Conservation (phyloP, 768 basidiomycete genomes). For the Hortiboletus flavorubellus region DNA sequence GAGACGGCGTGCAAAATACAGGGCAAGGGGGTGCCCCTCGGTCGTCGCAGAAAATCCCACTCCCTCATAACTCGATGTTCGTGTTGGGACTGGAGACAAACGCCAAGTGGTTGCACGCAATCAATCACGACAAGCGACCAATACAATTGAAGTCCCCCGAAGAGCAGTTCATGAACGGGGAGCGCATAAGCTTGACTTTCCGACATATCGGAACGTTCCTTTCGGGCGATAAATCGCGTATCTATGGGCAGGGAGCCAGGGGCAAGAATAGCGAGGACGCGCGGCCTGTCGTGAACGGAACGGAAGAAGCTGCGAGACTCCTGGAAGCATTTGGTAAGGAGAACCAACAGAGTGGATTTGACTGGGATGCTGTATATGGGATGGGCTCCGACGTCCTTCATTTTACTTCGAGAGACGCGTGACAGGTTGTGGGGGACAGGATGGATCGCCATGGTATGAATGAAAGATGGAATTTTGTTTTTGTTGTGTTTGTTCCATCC, state of each 20-base stretch:
- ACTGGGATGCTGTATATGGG: constrained; percentile 68
- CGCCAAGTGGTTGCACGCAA: constrained; percentile 69
- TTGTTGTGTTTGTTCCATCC: constrained; percentile 16
- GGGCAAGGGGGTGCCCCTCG: constrained; percentile 31
- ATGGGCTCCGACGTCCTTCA: constrained; percentile 69
- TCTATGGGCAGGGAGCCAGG: constrained; percentile 73
- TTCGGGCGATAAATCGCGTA: constrained; percentile 44
- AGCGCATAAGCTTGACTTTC: constrained; percentile 78
- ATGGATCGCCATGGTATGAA: constrained; percentile 22
- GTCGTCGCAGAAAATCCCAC: constrained; percentile 58
- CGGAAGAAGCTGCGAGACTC: constrained; percentile 45
- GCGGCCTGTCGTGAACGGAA: constrained; percentile 50
- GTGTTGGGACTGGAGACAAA: constrained; percentile 76
- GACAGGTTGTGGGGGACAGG: constrained; percentile 10
- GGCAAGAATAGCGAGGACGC: constrained; percentile 57
- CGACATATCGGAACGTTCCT: constrained; percentile 76
- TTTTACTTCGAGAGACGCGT: constrained; percentile 33
- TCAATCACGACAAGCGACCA: constrained; percentile 73
- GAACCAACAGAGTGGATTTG: constrained; percentile 65
- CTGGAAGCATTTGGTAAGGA: constrained; percentile 69
- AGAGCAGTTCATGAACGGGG: constrained; percentile 56
- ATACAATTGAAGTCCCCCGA: constrained; percentile 45
- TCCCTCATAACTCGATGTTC: constrained; percentile 83
- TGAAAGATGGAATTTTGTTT: constrained; percentile 16
- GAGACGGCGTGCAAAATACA: constrained; percentile 34